These are phyloP conservation scores for Geotrichum fermentans DNA, from an alignment of 1,139 yeast genomes.

Conservation along the genomic window DNA sequence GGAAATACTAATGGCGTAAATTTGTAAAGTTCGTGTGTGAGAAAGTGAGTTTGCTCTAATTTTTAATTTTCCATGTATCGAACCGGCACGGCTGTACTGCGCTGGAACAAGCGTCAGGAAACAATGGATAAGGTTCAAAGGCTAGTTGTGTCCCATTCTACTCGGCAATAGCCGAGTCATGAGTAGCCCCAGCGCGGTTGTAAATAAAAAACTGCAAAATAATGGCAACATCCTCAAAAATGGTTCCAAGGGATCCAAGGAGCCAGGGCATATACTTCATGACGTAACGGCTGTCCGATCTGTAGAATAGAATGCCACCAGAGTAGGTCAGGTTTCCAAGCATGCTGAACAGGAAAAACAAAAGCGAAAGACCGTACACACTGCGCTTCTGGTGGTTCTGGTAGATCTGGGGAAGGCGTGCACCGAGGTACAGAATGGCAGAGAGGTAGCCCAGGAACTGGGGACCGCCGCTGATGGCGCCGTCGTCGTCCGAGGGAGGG, in stretches of 20 bases:
- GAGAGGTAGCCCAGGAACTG: conserved; percentile 68
- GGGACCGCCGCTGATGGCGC: conserved; percentile 49
- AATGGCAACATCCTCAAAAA: conserved; percentile 60
- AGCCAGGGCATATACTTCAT: conserved; percentile 67
- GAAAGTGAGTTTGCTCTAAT: too few species aligned
- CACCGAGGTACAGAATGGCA: conserved; percentile 66
- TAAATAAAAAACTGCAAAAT: conserved; percentile 63
- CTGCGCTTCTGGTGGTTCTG: conserved; percentile 66
- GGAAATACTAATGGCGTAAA: too few species aligned
- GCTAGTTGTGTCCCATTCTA: too few species aligned
- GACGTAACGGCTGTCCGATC: conserved; percentile 58
- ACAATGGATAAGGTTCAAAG: too few species aligned
- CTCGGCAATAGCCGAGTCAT: conserved; percentile 17
- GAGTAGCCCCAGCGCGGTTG: conserved; percentile 31
- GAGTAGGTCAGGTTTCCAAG: conserved; percentile 76
- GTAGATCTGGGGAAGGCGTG: conserved; percentile 73
- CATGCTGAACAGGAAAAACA: conserved; percentile 70
- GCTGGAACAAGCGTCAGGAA: too few species aligned
- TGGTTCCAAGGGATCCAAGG: conserved; percentile 69
- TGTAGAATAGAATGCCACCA: conserved; percentile 62
- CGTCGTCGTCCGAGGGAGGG: conserved; percentile 26
- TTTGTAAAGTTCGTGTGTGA: too few species aligned
- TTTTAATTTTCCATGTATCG: too few species aligned
- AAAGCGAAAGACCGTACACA: conserved; percentile 67
- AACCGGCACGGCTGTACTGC: too few species aligned